Conservation (phyloP, 306 rosid species). For the Prunus padus region DNA sequence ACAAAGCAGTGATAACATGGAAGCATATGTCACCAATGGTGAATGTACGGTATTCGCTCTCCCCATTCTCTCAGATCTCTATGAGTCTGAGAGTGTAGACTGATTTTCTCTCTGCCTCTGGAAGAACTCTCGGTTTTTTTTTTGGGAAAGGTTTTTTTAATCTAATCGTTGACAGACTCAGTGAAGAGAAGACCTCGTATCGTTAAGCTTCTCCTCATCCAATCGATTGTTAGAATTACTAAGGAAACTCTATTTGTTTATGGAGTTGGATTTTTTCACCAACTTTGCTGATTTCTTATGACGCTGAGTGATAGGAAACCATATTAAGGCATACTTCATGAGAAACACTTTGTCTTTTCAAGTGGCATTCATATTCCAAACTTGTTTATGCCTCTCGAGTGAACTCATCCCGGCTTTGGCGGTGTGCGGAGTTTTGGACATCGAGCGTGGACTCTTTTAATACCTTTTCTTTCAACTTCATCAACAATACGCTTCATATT, state of each 20-base stretch:
- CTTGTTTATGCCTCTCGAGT: not conserved
- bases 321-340: no score
- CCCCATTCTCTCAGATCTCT: conserved; percentile 36
- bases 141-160: not conserved
- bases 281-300: no score
- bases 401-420: not conserved
- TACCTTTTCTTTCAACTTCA: conserved; percentile 22
- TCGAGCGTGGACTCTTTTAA: conserved; percentile 17
- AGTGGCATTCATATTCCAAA: not conserved
- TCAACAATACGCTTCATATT: conserved; percentile 12
- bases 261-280: no score
- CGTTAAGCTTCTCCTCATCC: not conserved
- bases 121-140: not conserved
- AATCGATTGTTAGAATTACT: not conserved
- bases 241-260: no score
- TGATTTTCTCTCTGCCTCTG: no score
- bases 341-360: no score
- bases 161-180: not conserved
- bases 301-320: no score
- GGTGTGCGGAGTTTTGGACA: not conserved
- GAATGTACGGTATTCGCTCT: conserved; percentile 76
- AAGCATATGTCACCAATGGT: conserved; percentile 64
- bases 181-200: not conserved
- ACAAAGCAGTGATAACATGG: conserved; percentile 74
- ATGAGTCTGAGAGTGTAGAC: not conserved